A percentile compares a stretch with the other conserved stretches of the same genome.
These are phyloP conservation scores for Alternaria sp. DNA, from an alignment of 2,329 filamentous ascomycete species.

Conservation along the genomic window DNA sequence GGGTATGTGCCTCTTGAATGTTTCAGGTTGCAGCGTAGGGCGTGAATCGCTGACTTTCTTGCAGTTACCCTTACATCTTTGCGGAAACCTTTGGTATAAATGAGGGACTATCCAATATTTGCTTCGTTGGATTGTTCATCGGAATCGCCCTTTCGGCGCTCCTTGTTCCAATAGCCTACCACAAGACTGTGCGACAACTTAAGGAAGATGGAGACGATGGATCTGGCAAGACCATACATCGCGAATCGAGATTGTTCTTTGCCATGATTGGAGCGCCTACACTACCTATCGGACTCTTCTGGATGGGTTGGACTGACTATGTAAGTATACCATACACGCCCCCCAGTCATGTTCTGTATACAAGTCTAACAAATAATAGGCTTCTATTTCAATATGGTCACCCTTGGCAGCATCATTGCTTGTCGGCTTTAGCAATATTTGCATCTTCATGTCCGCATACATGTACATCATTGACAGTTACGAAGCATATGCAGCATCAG, in stretches of 20 bases:
- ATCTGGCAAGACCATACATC: conserved; percentile 51
- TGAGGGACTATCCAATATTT: conserved; percentile 45
- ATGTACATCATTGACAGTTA: conserved; percentile 68
- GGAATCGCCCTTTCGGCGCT: conserved; percentile 50
- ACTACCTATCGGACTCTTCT: conserved; percentile 64
- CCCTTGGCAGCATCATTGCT: conserved; percentile 57
- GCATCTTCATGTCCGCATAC: conserved; percentile 58
- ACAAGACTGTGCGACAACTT: conserved; percentile 42
- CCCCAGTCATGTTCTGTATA: background rate
- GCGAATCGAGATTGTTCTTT: conserved; percentile 63
- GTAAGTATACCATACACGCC: conserved; percentile 14
- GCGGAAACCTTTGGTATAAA: background rate
- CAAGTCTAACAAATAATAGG: background rate
- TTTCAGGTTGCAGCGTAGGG: background rate
- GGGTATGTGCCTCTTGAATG: conserved; percentile 51
- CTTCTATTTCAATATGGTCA: conserved; percentile 11
- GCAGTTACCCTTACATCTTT: background rate
- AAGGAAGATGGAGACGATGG: conserved; percentile 48
- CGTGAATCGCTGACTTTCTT: background rate
- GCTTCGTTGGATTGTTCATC: conserved; percentile 59
- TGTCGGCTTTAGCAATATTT: conserved; percentile 9
- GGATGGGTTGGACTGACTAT: conserved; percentile 65
- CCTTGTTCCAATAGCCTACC: conserved; percentile 54
- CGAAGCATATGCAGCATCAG: conserved; percentile 61
- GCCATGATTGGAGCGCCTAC: conserved; percentile 60